Evolutionary conservation across 2,329 filamentous ascomycete genomes (phyloP).

Genomic region (Cercospora janseana): DNA sequence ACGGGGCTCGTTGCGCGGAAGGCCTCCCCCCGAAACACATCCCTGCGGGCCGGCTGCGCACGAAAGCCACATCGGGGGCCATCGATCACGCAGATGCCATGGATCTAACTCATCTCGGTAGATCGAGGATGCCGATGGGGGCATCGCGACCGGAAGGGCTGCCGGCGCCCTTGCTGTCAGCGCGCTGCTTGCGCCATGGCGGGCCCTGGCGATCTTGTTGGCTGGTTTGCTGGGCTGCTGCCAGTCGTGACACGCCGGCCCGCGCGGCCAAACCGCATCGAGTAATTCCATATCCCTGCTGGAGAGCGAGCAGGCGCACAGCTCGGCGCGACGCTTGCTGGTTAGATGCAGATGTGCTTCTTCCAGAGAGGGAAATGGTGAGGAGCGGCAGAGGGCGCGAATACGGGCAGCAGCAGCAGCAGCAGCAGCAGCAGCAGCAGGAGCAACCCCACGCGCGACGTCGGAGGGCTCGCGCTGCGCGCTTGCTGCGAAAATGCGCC

Average conservation of each 20-base stretch:
- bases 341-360: conserved; percentile 7
- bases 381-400: background rate
- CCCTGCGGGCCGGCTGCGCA: background rate
- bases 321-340: background rate
- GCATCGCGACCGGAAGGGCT: background rate
- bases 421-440: background rate
- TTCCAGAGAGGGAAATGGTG: background rate
- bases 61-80: background rate
- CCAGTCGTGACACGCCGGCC: background rate
- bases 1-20: background rate
- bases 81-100: conserved; percentile 4
- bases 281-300: conserved; percentile 14
- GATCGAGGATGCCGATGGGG: background rate
- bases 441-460: conserved; percentile 9
- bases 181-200: background rate
- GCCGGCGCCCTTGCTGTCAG: conserved; percentile 5
- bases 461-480: no score
- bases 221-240: conserved; percentile 5
- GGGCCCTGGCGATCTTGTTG: conserved; percentile 4
- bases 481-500: no score
- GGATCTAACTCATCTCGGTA: conserved; percentile 7
- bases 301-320: background rate
- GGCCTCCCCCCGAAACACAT: conserved; percentile 9
- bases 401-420: background rate
- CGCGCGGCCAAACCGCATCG: conserved; percentile 1